phyloP scores from a whole-genome alignment of 1,284 basidiomycete species.

The Coniferiporia weirii region DNA sequence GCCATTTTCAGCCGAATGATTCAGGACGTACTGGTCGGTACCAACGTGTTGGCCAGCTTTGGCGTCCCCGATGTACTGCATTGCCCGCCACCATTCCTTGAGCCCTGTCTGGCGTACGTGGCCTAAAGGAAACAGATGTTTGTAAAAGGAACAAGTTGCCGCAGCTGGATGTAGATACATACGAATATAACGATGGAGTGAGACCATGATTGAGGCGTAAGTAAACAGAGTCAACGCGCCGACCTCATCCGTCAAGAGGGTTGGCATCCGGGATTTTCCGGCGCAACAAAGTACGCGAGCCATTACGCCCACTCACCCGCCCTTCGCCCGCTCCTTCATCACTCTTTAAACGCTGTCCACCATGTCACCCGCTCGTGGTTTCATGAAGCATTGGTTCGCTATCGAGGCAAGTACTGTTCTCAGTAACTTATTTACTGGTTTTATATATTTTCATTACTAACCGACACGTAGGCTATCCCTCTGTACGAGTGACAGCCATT shows the following conservation, averaged over 20 bases:
- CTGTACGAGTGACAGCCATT: slow-evolving; percentile 46
- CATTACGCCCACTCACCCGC: background rate
- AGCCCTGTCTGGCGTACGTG: slow-evolving; percentile 65
- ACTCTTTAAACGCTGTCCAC: background rate
- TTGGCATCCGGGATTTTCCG: slow-evolving; percentile 7
- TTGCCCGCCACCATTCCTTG: slow-evolving; percentile 78
- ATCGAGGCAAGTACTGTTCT: slow-evolving; percentile 53
- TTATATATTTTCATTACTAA: background rate
- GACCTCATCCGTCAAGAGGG: background rate
- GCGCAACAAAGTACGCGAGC: background rate
- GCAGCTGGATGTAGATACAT: slow-evolving; percentile 28
- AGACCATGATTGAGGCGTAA: slow-evolving; percentile 47
- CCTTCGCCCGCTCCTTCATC: background rate
- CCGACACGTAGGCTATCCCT: slow-evolving; percentile 56
- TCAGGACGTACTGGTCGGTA: slow-evolving; percentile 67
- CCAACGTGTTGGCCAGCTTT: slow-evolving; percentile 80
- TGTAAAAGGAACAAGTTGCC: background rate
- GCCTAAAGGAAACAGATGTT: background rate
- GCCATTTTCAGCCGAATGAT: slow-evolving; percentile 19
- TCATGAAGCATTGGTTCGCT: slow-evolving; percentile 78
- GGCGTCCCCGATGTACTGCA: slow-evolving; percentile 89
- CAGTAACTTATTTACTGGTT: background rate
- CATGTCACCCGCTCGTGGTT: slow-evolving; percentile 20
- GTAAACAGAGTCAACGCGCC: background rate
- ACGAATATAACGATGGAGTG: slow-evolving; percentile 69